Evolutionary conservation across 2,329 filamentous ascomycete genomes (phyloP), one percentile per base, ranked within the genome.

Genomic region (Colletotrichum acutatum): DNA sequence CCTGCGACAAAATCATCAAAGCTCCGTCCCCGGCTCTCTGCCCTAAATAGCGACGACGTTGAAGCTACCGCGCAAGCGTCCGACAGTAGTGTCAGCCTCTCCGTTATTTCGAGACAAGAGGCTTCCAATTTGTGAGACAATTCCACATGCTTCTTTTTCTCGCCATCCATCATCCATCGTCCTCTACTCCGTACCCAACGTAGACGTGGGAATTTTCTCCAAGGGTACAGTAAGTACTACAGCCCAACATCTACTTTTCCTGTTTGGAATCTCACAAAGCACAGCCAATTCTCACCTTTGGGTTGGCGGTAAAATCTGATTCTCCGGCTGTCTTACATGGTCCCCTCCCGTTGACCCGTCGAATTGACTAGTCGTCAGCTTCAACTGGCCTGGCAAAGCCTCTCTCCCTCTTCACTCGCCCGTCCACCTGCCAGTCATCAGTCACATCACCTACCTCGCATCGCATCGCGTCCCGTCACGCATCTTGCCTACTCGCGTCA

Each of bases 31-130:
- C 49, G 56, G 24, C 32, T 42, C 56, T 66, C 68, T 66, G 57
- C 64, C 57, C 49, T 24, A 53, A 49, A 58, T 42, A 30, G 59
- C 56, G 60, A 70, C 70, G 66, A 72, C 70, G 70, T 72, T 72
- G 70, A 52, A 72, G 66, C 70, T 70, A 72, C 70, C 37, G 16
- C 54, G 42, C 66, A 70, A 72, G 66, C 70, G 66, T 72, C 70
- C 70, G 60, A 70, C 66, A 61, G 59, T 72, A 72, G 70, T 56
- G 70, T 46, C 66, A 70, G 66, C 70, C 70, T 65, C 54, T 69
- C 66, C 46, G 60, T 63, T 72, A 60, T 70, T 65, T 72, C 46
- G 70, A 72, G 70, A 70, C 70, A 70, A 9, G 52, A 46, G 52
- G 66, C 57, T 64, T 49, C 65, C 54, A 63, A 57, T 58, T 30